Base-by-base conservation (phyloP, 2,329 filamentous ascomycete species). In the Myriosclerotinia scirpicola region DNA sequence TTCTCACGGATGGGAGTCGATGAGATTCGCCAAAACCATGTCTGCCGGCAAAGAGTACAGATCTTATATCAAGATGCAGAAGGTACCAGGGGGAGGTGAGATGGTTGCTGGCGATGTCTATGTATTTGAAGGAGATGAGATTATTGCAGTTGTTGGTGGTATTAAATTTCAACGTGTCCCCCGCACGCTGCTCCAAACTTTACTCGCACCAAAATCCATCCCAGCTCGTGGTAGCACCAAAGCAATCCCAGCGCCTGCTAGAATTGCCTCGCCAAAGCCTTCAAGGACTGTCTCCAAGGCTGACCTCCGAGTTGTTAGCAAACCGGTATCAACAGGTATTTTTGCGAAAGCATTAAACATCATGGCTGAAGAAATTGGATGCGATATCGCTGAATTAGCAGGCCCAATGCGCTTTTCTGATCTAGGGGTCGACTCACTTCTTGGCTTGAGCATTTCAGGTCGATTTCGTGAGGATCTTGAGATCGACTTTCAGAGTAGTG, bases 381-480 rank as follows among this genome's bases (percentile, higher is more conserved):
- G 85, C 46, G 78, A 79, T n/a, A 76, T 82, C 20, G 81, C 82
- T 53, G 85, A 87, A 71, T 77, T 87, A 3, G 82, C 79, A 1
- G 83, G 86, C 70, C 81, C 82, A 65, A 83, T 83, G 14, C 79
- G 78, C 52, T 85, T 87, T 71, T 77, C 80, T 3, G 84, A 87
- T 69, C 78, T 86, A 2, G 85, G 85, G 26, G 82, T 87, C n/a
- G 85, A 87, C 73, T 87, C 85, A 2, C 79, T 87, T 22, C 82
- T 87, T 76, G 80, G 82, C 1, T 76, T 87, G 50, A 85, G 82
- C 5, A 84, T 87, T 50, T 80, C 80, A 14, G 83, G 82, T 22
- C 80, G 83, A 30, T 81, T 87, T 66, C 82, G 83, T 11, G 84
- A 87, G 69, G 84, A 87, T 30, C 76, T 87, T 8, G 80, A 84